Percentiles rank a stretch among this genome's conserved stretches.
These are phyloP conservation scores for Linanthus parryae DNA, from an alignment of 148 eudicot species.

Conservation along the genomic window DNA sequence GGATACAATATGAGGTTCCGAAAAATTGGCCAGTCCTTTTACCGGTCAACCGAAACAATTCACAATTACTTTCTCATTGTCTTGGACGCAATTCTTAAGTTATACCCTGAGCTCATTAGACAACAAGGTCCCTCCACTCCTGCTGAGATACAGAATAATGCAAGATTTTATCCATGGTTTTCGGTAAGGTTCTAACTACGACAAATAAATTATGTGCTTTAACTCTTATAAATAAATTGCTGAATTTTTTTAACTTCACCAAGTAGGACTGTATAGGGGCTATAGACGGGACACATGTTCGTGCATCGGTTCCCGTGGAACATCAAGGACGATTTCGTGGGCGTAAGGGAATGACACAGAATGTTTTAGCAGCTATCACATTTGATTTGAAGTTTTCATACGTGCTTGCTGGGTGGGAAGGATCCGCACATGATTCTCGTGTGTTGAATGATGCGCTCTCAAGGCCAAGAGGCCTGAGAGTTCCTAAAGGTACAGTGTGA, in stretches of 20 bases:
- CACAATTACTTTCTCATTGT: not conserved
- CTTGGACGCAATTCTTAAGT: not conserved
- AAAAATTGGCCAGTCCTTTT: too few relatives aligned
- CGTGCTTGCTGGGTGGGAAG: slow-evolving; percentile 92
- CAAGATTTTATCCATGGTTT: not conserved
- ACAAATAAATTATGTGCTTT: too few relatives aligned
- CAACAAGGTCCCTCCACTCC: not conserved
- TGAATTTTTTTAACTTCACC: too few relatives aligned
- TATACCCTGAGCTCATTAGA: not conserved
- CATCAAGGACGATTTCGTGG: slow-evolving; percentile 72
- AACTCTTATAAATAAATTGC: too few relatives aligned
- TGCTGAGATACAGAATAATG: not conserved
- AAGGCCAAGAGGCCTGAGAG: not conserved
- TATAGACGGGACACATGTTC: slow-evolving; percentile 69
- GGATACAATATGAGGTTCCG: too few relatives aligned
- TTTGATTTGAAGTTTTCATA: slow-evolving; percentile 78
- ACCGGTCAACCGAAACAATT: not conserved
- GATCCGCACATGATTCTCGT: slow-evolving; percentile 70
- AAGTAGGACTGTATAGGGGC: slow-evolving; percentile 91
- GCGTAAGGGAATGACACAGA: slow-evolving; percentile 61
- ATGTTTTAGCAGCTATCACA: slow-evolving; percentile 80
- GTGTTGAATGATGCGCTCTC: slow-evolving; percentile 26
- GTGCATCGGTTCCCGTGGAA: slow-evolving; percentile 81
- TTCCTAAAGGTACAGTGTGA: not conserved
- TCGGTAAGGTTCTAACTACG: too few relatives aligned